A percentile compares a stretch with the other conserved stretches of the same genome.
These are phyloP conservation scores for Aspergillus texensis DNA, from an alignment of 2,329 filamentous ascomycete genomes.

Conservation along the genomic window DNA sequence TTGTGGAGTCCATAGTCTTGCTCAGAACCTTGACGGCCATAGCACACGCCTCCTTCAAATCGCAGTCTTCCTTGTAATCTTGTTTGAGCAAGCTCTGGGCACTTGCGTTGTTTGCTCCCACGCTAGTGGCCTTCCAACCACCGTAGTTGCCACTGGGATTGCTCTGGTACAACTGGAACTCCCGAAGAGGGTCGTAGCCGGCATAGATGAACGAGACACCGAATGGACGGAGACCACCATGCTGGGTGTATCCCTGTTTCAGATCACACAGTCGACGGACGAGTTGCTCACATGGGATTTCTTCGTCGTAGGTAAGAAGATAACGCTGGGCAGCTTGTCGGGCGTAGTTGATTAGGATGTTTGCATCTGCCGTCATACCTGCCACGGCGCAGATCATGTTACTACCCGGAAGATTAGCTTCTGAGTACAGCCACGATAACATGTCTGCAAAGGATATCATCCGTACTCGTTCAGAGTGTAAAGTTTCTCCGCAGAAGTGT, in stretches of 20 bases:
- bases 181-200: conserved; percentile 90
- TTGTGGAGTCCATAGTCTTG: conserved; percentile 99
- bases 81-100: conserved; percentile 97
- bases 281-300: conserved; percentile 98
- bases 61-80: conserved; percentile 98
- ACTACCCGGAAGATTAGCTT: conserved; percentile 53
- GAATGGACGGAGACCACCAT: conserved; percentile 96
- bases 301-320: conserved; percentile 99
- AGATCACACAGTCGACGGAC: conserved; percentile 95
- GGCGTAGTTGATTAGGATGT: conserved; percentile 99
- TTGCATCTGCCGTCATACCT: conserved; percentile 98
- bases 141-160: conserved; percentile 99
- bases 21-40: conserved; percentile 98
- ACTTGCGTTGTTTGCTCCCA: conserved; percentile 96
- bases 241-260: conserved; percentile 99
- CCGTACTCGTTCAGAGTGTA: conserved; percentile 97
- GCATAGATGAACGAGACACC: conserved; percentile 99
- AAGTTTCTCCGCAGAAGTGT: conserved; percentile 99
- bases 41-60: conserved; percentile 91
- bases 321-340: conserved; percentile 96
- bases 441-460: background rate
- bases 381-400: conserved; percentile 99
- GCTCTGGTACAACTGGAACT: conserved; percentile 99
- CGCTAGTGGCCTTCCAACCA: conserved; percentile 98
- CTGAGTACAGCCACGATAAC: background rate